Conservation (phyloP, 2,329 filamentous ascomycete species). For the Sarocladiaceae sp. region DNA sequence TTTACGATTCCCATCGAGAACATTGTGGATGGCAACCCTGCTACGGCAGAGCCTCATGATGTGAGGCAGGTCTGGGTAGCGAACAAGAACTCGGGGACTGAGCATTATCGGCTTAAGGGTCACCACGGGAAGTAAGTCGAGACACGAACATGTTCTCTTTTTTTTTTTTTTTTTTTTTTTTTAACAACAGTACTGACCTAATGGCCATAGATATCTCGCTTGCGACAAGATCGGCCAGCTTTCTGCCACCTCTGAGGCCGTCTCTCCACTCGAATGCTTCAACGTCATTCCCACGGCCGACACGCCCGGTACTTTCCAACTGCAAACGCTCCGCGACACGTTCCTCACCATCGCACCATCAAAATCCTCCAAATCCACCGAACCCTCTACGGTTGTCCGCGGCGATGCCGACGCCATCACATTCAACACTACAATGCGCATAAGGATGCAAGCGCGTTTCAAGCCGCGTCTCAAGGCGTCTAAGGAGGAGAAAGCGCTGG, state of each 20-base stretch:
- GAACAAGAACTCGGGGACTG: constrained; percentile 74
- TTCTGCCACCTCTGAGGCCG: constrained; percentile 70
- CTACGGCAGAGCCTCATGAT: constrained; percentile 90
- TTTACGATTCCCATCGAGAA: constrained; percentile 82
- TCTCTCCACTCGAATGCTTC: constrained; percentile 80
- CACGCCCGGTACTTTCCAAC: constrained; percentile 63
- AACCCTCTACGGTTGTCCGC: constrained; percentile 44
- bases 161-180: neutral
- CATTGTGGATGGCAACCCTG: constrained; percentile 72
- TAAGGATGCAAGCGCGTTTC: constrained; percentile 93
- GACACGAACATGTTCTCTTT: neutral
- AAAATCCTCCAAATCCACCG: constrained; percentile 40
- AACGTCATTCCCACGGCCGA: constrained; percentile 57
- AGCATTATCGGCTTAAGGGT: constrained; percentile 79
- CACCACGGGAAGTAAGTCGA: constrained; percentile 69
- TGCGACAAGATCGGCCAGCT: constrained; percentile 80
- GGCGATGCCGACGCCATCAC: constrained; percentile 65
- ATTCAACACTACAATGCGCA: constrained; percentile 66
- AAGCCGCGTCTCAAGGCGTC: constrained; percentile 74
- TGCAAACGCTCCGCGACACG: constrained; percentile 67
- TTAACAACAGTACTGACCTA: constrained; percentile 11
- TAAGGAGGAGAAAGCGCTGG: constrained; percentile 75
- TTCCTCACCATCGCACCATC: constrained; percentile 59
- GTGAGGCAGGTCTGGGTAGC: constrained; percentile 94
- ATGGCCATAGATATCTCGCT: constrained; percentile 62